Base-by-base conservation (phyloP, 306 rosid species). In the Sindora glabra region DNA sequence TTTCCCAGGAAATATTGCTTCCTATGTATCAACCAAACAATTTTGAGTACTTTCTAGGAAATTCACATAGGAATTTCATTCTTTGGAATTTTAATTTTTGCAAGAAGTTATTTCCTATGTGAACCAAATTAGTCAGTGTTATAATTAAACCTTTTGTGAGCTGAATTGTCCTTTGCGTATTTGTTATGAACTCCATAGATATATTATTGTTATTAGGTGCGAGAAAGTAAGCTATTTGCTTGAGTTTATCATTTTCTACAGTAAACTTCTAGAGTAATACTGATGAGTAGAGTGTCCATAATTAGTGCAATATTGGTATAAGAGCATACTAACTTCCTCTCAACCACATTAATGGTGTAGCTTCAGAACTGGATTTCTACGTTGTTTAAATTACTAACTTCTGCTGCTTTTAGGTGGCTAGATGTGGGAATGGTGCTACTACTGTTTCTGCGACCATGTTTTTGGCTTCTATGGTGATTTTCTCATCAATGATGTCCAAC, bases 361-460 rank as follows among this genome's bases (percentile, higher is more conserved):
- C 41, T 64, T 44, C 24, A 21, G n/a, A n/a, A n/a, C n/a, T n/a
- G n/a, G n/a, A n/a, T n/a, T n/a, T n/a, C n/a, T n/a, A n/a, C n/a
- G n/a, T n/a, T 37, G 33, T 32, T 36, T 23, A 39, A 29, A 25
- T 68, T 74, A 21, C 59, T 54, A 29, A 59, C 37, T 29, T 64
- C 17, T 44, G 67, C 38, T 33, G 27, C 45, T 62, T 57, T 64
- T 32, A 91, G 97, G 95, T 91, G 68, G 95, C 92, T 26, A 70
- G 73, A 12, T 67, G 86, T 76, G 86, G 88, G 62, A 88, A 81
- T 70, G 96, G 98, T 58, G 92, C 96, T 36, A 88, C 98, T 62
- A 91, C 95, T 64, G 95, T 91, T 74, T 85, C 96, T 69, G 96
- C 88, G 48, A 74, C 98, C 38, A 91, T 91, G 96, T 69, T 85